phyloP scores from a whole-genome alignment of 2,329 filamentous ascomycete species.

The Cryphonectria carpinicola region DNA sequence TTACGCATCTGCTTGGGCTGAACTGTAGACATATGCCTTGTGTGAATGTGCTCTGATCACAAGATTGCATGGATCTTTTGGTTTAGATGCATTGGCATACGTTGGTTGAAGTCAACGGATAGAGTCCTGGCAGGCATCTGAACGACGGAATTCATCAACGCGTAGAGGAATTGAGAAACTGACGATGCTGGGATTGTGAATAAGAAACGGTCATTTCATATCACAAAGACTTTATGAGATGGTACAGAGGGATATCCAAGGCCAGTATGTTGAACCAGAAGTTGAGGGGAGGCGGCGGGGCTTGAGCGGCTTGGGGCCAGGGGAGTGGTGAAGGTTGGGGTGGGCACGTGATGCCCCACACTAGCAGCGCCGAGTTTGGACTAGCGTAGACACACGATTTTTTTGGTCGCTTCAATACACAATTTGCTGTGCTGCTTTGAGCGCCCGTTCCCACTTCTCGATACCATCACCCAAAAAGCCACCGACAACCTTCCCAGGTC shows the following conservation, averaged over 20 bases:
- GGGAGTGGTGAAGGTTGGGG: too few species aligned
- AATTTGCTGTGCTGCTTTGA: slow-evolving; percentile 16
- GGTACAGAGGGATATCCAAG: not conserved
- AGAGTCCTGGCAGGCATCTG: not conserved
- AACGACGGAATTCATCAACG: not conserved
- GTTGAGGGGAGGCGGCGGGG: too few species aligned
- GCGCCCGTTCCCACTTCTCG: slow-evolving; percentile 10
- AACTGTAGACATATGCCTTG: not conserved
- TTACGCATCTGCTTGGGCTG: not conserved
- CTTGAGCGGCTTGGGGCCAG: not conserved
- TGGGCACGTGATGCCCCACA: slow-evolving; percentile 13
- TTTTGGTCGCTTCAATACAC: slow-evolving; percentile 11
- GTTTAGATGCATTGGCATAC: not conserved
- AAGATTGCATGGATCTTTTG: not conserved
- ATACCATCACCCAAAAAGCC: slow-evolving; percentile 20
- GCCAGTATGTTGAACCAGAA: not conserved
- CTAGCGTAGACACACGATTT: slow-evolving; percentile 26
- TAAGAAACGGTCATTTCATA: not conserved
- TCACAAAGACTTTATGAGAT: not conserved
- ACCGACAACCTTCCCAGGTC: slow-evolving; percentile 25
- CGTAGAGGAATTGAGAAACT: not conserved
- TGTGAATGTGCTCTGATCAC: not conserved
- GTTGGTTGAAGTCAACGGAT: not conserved
- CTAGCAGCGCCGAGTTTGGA: not conserved
- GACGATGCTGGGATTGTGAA: not conserved